A percentile compares a stretch with the other conserved stretches of the same genome.
Evolutionary conservation across 306 rosid species (phyloP).

Genomic region (Inga oerstediana): DNA sequence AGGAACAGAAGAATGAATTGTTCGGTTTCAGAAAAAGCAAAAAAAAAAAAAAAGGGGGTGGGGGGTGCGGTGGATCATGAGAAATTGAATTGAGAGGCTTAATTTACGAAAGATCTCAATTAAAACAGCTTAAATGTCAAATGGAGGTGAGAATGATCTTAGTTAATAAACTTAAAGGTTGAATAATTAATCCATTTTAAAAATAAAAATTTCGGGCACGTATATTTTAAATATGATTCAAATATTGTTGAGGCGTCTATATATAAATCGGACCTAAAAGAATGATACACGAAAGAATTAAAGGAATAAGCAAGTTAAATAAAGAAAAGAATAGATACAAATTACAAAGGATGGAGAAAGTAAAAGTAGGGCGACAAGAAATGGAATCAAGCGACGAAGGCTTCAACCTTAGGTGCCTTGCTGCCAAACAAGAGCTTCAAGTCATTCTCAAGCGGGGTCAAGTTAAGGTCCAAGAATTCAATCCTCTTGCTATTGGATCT

Average conservation of each 20-base stretch:
- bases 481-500: constrained; percentile 58
- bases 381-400: constrained; percentile 37
- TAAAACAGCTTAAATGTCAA: neutral
- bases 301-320: constrained; percentile 23
- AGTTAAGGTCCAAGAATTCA: constrained; percentile 63
- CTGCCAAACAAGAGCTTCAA: constrained; percentile 63
- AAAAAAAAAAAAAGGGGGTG: too few relatives aligned
- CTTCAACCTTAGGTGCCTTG: constrained; percentile 54
- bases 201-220: neutral
- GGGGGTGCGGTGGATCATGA: too few relatives aligned
- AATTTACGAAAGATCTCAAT: neutral
- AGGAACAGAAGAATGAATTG: neutral
- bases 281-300: neutral
- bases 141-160: neutral
- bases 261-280: neutral
- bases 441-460: constrained; percentile 83
- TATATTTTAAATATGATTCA: neutral
- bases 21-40: neutral
- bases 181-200: too few relatives aligned
- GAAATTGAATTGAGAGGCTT: neutral
- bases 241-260: neutral
- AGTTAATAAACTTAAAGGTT: neutral
- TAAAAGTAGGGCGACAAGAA: neutral
- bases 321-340: neutral
- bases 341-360: neutral